Evolutionary conservation across 1,284 basidiomycete genomes (phyloP).

Genomic region (Vanrija sp.): DNA sequence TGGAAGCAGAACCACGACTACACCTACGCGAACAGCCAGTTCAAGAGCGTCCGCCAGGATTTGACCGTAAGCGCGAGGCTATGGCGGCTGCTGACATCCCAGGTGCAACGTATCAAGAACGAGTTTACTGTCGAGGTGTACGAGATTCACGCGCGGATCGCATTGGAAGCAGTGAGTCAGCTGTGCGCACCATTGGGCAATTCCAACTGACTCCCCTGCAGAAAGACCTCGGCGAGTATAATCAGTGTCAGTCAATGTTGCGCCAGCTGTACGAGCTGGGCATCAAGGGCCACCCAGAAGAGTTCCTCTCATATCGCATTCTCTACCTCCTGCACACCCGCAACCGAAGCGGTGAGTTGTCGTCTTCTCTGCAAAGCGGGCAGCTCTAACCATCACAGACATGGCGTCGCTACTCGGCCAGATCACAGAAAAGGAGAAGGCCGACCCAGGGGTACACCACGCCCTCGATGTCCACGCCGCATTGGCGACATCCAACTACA

Average conservation of each 20-base stretch:
- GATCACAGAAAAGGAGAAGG: conserved; percentile 85
- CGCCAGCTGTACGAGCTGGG: conserved; percentile 88
- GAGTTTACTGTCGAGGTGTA: conserved; percentile 97
- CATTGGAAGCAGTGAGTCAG: conserved; percentile 76
- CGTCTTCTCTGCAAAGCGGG: neutral
- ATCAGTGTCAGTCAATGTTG: conserved; percentile 91
- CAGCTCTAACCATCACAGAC: conserved; percentile 55
- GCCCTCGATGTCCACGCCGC: conserved; percentile 85
- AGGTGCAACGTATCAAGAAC: conserved; percentile 99
- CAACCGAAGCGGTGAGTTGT: conserved; percentile 77
- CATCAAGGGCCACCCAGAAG: conserved; percentile 82
- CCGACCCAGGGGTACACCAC: conserved; percentile 72
- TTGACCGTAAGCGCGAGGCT: conserved; percentile 67
- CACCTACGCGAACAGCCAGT: conserved; percentile 93
- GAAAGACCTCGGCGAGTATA: conserved; percentile 98
- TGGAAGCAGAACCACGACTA: conserved; percentile 81
- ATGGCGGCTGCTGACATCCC: neutral
- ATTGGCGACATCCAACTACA: conserved; percentile 88
- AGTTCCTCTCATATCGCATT: conserved; percentile 97
- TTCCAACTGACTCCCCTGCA: conserved; percentile 41
- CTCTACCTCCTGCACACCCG: conserved; percentile 91
- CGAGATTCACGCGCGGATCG: conserved; percentile 97
- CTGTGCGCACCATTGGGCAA: conserved; percentile 4
- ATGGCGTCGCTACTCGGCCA: conserved; percentile 93
- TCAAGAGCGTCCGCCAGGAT: conserved; percentile 96